Percentiles rank a stretch among this genome's conserved stretches.
phyloP scores from a whole-genome alignment of 2,329 filamentous ascomycete genomes.

The Elsinoe necatrix region DNA sequence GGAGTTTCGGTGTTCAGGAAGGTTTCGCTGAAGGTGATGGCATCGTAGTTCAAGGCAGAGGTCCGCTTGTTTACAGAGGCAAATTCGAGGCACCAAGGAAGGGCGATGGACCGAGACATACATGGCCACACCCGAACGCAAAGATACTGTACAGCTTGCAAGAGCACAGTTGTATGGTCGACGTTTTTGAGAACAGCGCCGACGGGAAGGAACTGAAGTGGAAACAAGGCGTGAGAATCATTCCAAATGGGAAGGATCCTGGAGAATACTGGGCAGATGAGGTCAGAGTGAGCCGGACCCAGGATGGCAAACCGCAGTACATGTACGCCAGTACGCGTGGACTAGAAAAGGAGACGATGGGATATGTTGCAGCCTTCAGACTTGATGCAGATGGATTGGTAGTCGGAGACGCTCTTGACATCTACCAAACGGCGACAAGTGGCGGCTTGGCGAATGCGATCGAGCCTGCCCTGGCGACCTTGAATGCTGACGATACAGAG shows the following conservation, averaged over 20 bases:
- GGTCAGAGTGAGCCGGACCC: conserved; percentile 27
- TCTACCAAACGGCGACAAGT: conserved; percentile 30
- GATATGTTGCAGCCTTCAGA: conserved; percentile 13
- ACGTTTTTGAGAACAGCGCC: conserved; percentile 25
- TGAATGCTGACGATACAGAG: conserved; percentile 20
- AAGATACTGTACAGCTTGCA: conserved; percentile 29
- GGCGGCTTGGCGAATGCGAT: conserved; percentile 31
- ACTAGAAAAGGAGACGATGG: conserved; percentile 21
- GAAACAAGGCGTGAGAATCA: conserved; percentile 25
- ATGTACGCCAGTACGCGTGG: conserved; percentile 30
- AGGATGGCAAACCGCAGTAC: conserved; percentile 23
- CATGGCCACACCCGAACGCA: conserved; percentile 29
- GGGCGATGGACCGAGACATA: conserved; percentile 30
- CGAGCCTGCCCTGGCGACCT: conserved; percentile 25
- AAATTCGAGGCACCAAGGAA: conserved; percentile 16
- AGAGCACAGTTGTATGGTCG: conserved; percentile 32
- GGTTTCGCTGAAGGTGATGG: conserved; percentile 14
- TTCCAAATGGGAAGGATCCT: conserved; percentile 27
- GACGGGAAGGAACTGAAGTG: conserved; percentile 26
- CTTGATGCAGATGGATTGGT: conserved; percentile 23
- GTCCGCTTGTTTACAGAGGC: conserved; percentile 1
- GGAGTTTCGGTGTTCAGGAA: conserved; percentile 25
- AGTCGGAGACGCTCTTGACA: conserved; percentile 24
- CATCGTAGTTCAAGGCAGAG: conserved; percentile 18
- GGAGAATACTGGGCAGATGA: conserved; percentile 31